Evolutionary conservation across 2,329 filamentous ascomycete genomes (phyloP).

Genomic region (Lachnellula willkommii): DNA sequence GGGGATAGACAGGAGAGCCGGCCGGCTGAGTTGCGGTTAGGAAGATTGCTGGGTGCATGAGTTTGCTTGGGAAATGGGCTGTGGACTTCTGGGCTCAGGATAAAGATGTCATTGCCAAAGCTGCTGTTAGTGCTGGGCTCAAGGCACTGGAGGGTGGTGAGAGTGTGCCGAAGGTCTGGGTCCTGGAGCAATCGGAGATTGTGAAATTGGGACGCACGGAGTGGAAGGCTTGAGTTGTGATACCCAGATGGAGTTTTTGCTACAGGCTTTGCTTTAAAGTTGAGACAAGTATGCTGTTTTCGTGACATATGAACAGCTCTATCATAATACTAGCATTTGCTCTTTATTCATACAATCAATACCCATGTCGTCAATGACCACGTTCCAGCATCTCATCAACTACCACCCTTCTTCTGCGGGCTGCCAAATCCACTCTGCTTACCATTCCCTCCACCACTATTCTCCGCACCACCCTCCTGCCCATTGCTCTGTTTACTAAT

Average conservation of each 20-base stretch:
- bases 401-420: conserved; percentile 32
- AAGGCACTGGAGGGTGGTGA: conserved; percentile 37
- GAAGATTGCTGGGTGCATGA: conserved; percentile 50
- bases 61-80: conserved; percentile 48
- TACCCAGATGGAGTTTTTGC: background rate
- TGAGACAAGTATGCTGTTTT: no score
- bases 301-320: no score
- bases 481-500: conserved; percentile 45
- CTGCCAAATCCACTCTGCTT: conserved; percentile 36
- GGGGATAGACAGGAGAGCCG: conserved; percentile 62
- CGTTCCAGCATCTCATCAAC: background rate
- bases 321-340: background rate
- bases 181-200: conserved; percentile 45
- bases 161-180: conserved; percentile 42
- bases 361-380: background rate
- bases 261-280: no score
- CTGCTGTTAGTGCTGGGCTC: conserved; percentile 45
- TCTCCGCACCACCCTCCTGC: conserved; percentile 40
- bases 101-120: conserved; percentile 52
- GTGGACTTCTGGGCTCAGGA: conserved; percentile 64
- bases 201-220: conserved; percentile 44
- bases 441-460: conserved; percentile 27
- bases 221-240: conserved; percentile 22
- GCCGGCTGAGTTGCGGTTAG: conserved; percentile 51
- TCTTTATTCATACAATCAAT: background rate